Evolutionary conservation across 805 yeast genomes (phyloP), one percentile per base, ranked within the genome.

Genomic region (Monosporozyma yasuniensis): DNA sequence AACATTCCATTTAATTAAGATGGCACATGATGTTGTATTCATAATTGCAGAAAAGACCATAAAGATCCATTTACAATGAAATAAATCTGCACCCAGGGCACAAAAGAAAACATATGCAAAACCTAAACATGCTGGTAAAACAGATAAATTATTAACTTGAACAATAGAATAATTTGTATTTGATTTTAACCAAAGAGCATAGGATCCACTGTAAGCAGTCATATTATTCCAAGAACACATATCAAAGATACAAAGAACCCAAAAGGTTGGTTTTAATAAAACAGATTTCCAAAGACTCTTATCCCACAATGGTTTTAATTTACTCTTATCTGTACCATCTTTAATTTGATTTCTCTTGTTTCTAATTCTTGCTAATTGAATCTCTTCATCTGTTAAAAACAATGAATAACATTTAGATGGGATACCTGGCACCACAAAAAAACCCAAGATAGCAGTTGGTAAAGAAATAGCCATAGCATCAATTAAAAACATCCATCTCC

Each of bases 401-500:
- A 76, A 60, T 1, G 82, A 76, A 53, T 79, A 78, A 59, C 83
- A 77, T 48, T 72, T 70, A 19, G 74, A 72, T 12, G 90, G 89
- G 11, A 87, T 80, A 44, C 79, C 81, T 4, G 83, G 83, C 47
- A 77, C 69, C 3, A 71, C 61, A 48, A 72, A 67, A 52, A 69
- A 69, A 0, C 82, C 83, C 38, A 74, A 54, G 14, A 79, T 35
- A 3, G 78, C 79, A 28, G 79, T 75, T 16, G 76, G 78, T 25
- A 80, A 54, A 16, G 76, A 62, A 60, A 68, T 53, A 57, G 70
- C 71, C 49, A 81, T 66, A 22, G 86, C 83, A 62, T 83, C 86
- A 49, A 82, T 72, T 46, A 81, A 73, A 57, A 78, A 79, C 66
- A 80, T 74, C 87, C 87, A 82, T 63, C 80, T 74, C 87, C 87